A percentile compares a stretch with the other conserved stretches of the same genome.
phyloP scores from a whole-genome alignment of 345 rosid species.

The Salix caprea region DNA sequence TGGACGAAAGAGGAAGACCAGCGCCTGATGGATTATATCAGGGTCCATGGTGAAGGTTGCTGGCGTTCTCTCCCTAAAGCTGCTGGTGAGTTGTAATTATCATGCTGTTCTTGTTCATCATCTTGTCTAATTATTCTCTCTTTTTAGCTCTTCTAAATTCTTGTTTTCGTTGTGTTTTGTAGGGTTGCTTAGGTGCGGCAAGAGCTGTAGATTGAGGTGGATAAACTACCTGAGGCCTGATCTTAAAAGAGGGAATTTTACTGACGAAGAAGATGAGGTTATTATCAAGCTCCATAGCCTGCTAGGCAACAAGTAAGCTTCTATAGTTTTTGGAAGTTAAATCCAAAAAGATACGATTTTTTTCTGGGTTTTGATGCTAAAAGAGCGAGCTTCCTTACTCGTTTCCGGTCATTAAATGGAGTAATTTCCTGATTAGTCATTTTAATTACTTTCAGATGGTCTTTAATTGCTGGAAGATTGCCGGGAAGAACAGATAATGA shows the following conservation, averaged over 20 bases:
- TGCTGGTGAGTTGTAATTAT: constrained; percentile 40
- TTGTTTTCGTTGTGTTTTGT: neutral
- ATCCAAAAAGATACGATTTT: neutral
- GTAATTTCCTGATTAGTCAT: neutral
- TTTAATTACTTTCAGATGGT: constrained; percentile 34
- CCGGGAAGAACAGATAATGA: constrained; percentile 54
- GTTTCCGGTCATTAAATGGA: neutral
- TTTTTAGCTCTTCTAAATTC: neutral
- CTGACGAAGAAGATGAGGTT: constrained; percentile 47
- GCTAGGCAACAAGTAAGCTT: constrained; percentile 45
- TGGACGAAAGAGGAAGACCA: constrained; percentile 92
- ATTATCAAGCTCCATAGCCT: constrained; percentile 47
- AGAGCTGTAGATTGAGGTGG: constrained; percentile 50
- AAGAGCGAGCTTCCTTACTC: neutral
- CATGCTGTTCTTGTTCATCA: neutral
- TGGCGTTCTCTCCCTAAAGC: constrained; percentile 92
- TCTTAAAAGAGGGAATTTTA: constrained; percentile 51
- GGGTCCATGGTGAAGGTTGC: constrained; percentile 76
- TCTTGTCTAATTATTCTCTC: neutral
- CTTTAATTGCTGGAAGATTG: constrained; percentile 47
- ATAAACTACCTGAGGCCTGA: constrained; percentile 49
- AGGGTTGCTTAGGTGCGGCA: constrained; percentile 64
- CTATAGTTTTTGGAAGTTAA: neutral
- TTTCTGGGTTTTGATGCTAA: neutral
- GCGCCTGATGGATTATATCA: constrained; percentile 67